Conservation (phyloP, 163 green algal species). For the Prototheca wickerhamii region DNA sequence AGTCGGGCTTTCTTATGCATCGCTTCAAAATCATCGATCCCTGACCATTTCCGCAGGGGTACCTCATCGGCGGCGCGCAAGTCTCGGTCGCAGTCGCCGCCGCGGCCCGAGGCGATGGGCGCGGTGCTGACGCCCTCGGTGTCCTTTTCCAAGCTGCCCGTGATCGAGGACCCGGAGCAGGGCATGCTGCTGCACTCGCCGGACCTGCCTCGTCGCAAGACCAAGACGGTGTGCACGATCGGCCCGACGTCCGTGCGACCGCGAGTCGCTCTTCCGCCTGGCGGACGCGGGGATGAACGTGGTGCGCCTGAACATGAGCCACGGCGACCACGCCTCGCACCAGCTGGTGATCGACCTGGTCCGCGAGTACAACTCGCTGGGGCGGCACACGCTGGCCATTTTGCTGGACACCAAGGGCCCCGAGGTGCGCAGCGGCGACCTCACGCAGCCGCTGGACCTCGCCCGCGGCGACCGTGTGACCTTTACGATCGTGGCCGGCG, state of each 20-base stretch:
- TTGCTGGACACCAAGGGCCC: constrained; percentile 86
- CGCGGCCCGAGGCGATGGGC: too few species aligned
- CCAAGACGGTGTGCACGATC: constrained; percentile 79
- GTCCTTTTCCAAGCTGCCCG: too few species aligned
- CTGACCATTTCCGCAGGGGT: too few species aligned
- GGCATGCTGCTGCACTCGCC: not conserved
- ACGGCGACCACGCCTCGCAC: constrained; percentile 68
- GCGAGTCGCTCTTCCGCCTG: constrained; percentile 56
- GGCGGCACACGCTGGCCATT: constrained; percentile 40
- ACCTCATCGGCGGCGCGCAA: too few species aligned
- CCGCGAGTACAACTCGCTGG: constrained; percentile 57
- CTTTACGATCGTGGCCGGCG: constrained; percentile 74
- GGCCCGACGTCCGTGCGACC: constrained; percentile 52
- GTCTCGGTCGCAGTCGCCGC: too few species aligned
- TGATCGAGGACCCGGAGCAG: not conserved
- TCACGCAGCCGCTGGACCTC: constrained; percentile 63
- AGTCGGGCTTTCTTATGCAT: too few species aligned
- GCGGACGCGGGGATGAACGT: constrained; percentile 71
- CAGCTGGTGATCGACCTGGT: constrained; percentile 61
- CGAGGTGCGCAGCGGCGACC: constrained; percentile 73
- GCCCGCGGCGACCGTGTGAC: constrained; percentile 51
- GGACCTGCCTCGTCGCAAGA: constrained; percentile 26
- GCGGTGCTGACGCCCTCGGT: too few species aligned
- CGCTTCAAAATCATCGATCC: too few species aligned
- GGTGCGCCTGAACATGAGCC: constrained; percentile 73